phyloP scores from a whole-genome alignment of 176 grass and related monocot species.

The Bonia amplexicaulis region DNA sequence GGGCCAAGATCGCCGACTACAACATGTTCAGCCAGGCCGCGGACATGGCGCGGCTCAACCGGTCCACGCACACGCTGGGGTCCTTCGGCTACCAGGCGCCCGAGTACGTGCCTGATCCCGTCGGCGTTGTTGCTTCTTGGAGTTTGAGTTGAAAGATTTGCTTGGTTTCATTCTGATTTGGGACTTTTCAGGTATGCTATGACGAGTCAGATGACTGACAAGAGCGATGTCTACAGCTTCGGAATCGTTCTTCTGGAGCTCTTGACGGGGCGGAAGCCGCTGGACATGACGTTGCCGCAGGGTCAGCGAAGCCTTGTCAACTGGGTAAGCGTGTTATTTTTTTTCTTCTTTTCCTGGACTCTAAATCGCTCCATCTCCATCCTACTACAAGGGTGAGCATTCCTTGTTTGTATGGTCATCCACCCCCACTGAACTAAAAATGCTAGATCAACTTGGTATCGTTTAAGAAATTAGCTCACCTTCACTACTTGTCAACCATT shows the following conservation, averaged over 20 bases:
- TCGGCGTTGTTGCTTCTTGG: background rate
- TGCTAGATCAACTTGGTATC: background rate
- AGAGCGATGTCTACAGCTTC: conserved; percentile 68
- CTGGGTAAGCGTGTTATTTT: conserved; percentile 32
- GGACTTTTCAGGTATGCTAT: conserved; percentile 42
- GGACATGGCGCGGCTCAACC: conserved; percentile 50
- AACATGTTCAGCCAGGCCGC: conserved; percentile 70
- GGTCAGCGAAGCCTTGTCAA: conserved; percentile 54
- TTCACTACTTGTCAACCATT: background rate
- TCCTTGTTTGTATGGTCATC: background rate
- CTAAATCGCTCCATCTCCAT: background rate
- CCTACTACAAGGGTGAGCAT: background rate
- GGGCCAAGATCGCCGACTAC: conserved; percentile 65
- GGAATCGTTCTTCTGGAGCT: conserved; percentile 57
- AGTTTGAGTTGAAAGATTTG: background rate
- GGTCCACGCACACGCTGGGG: conserved; percentile 51
- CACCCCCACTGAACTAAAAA: background rate
- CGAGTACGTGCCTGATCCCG: conserved; percentile 21
- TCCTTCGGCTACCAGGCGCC: conserved; percentile 69
- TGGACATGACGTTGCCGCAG: conserved; percentile 52
- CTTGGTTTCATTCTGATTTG: background rate
- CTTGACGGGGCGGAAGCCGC: conserved; percentile 54
- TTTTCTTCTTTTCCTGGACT: background rate
- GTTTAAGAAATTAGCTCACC: background rate
- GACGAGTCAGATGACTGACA: conserved; percentile 39